Base-by-base conservation (phyloP, 306 rosid species). In the Quercus ilex region DNA sequence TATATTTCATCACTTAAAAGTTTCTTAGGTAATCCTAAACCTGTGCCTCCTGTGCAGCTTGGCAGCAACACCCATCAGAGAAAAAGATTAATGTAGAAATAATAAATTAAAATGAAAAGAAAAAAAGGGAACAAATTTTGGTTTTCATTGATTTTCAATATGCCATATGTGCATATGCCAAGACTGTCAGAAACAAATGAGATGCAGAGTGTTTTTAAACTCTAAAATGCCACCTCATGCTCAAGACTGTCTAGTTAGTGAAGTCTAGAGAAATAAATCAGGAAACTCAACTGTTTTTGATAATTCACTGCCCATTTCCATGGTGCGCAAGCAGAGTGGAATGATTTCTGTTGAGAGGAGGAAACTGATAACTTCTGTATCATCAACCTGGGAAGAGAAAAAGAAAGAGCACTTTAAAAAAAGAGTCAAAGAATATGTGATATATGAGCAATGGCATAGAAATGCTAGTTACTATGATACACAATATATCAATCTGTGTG, bases 271-370 rank as follows among this genome's bases (percentile, higher is more conserved):
- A 13, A 4, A 68, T 28, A 74, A 81, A 80, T 78, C 87, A 67
- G 79, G 73, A 80, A 33, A 91, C 96, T 89, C 88, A 88, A 91
- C 94, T 68, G 93, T 91, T 92, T 90, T 91, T 69, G 97, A 89
- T 71, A 92, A 63, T 82, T 90, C 97, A 65, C 90, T 85, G 33
- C 97, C 97, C 86, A 92, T 88, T 88, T 94, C 96, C 94, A 94
- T 90, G 9, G 90, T 92, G 67, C 93, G 96, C 63, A 94, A 79
- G 89, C 97, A 92, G 81, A 94, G 58, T 0, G 98, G 97, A 75
- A 89, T 89, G 69, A 92, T 88, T 79, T 94, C 94, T 0, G 93
- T 92, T 9, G 94, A 88, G 64, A 92, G 92, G 79, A 94, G 96
- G 82, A 92, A 94, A 75, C 89, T 83, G 69, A 92, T 88, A 58